Percentiles rank a stretch among this genome's conserved stretches.
Conservation (phyloP, 2,329 filamentous ascomycete species). For the Lachnellula suecica region DNA sequence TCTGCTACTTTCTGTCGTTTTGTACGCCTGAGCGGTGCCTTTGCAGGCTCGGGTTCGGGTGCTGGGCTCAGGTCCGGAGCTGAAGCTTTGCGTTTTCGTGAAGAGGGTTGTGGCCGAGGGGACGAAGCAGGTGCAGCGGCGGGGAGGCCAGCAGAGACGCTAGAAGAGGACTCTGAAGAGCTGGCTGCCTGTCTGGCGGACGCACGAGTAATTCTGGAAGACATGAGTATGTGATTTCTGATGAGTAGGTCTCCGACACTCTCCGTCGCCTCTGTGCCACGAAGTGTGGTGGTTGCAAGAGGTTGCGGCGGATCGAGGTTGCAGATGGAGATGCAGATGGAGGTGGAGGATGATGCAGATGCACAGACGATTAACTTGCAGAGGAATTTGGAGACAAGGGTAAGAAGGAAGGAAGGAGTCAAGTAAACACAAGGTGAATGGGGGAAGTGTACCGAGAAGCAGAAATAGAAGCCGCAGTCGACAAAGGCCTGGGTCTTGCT, state of each 20-base stretch:
- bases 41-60: constrained; percentile 35
- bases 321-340: constrained; percentile 5
- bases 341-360: constrained; percentile 7
- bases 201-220: constrained; percentile 93
- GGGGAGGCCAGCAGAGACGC: constrained; percentile 37
- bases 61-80: constrained; percentile 50
- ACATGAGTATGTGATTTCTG: constrained; percentile 68
- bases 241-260: constrained; percentile 11
- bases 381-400: not conserved
- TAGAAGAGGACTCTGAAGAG: constrained; percentile 36
- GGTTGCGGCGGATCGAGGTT: constrained; percentile 6
- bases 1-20: constrained; percentile 71
- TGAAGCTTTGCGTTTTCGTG: constrained; percentile 76
- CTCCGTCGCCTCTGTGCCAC: constrained; percentile 18
- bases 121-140: constrained; percentile 35
- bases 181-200: constrained; percentile 84
- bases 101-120: constrained; percentile 45
- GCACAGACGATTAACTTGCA: constrained; percentile 2
- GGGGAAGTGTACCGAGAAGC: constrained; percentile 21
- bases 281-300: constrained; percentile 15
- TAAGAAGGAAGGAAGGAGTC: not conserved
- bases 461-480: constrained; percentile 13
- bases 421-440: constrained; percentile 16
- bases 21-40: constrained; percentile 55
- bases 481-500: constrained; percentile 7